A percentile compares a stretch with the other conserved stretches of the same genome.
phyloP scores from a whole-genome alignment of 495 filamentous ascomycete species.

The Penicillium longicatenatum region DNA sequence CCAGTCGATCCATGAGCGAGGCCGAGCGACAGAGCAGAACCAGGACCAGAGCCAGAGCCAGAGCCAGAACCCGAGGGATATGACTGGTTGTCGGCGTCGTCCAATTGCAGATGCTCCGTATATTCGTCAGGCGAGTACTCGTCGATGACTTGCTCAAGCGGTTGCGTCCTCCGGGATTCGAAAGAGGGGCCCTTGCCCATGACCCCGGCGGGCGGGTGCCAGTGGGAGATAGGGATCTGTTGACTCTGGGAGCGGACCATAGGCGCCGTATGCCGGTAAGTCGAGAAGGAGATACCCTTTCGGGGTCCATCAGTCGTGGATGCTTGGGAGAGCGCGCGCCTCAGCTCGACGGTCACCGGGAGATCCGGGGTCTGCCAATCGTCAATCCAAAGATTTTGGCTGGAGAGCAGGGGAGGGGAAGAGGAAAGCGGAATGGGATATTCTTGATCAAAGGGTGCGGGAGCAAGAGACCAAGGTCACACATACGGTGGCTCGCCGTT shows the following conservation, averaged over 20 bases:
- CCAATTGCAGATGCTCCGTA: slow-evolving; percentile 37
- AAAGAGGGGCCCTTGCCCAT: slow-evolving; percentile 38
- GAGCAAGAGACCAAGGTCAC: slow-evolving; percentile 48
- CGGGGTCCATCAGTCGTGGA: slow-evolving; percentile 33
- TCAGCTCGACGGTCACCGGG: slow-evolving; percentile 36
- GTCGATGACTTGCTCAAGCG: slow-evolving; percentile 38
- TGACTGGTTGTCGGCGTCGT: slow-evolving; percentile 16
- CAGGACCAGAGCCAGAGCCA: slow-evolving; percentile 5
- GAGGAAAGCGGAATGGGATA: slow-evolving; percentile 15
- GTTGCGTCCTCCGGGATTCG: slow-evolving; percentile 33
- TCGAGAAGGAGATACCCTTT: slow-evolving; percentile 23
- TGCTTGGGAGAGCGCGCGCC: slow-evolving; percentile 37
- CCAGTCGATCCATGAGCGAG: slow-evolving; percentile 34
- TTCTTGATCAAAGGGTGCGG: slow-evolving; percentile 24
- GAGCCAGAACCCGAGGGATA: slow-evolving; percentile 3
- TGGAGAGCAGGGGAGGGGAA: slow-evolving; percentile 21
- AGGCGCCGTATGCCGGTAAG: slow-evolving; percentile 33
- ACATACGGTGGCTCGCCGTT: slow-evolving; percentile 56
- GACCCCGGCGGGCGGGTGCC: slow-evolving; percentile 28
- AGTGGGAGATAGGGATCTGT: slow-evolving; percentile 42
- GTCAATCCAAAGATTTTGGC: slow-evolving; percentile 48
- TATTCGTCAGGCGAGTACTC: slow-evolving; percentile 50
- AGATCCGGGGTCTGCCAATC: slow-evolving; percentile 52
- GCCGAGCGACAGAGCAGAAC: slow-evolving; percentile 33
- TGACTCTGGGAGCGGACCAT: slow-evolving; percentile 52